Base-by-base conservation (phyloP, 768 basidiomycete genomes). In the Boletus rubroflammeus region DNA sequence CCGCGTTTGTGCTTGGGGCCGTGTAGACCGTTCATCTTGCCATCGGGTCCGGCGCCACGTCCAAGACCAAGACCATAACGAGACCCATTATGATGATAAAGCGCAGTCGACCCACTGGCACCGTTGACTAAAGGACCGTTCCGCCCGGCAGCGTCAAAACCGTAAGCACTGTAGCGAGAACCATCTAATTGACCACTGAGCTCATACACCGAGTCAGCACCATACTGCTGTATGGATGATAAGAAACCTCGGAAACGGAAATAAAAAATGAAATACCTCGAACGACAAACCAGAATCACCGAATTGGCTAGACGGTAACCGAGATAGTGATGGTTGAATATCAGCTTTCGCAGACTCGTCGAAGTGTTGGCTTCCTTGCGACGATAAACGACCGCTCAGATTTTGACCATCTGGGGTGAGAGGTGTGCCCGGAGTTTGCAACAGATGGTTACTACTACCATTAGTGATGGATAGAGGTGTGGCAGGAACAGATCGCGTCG, bases 1-100 rank as follows among this genome's bases (percentile, higher is more conserved):
- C 92, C 92, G 13, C 94, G 82, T 75, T 95, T 96, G 75, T 95
- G 94, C 74, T 96, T 96, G 48, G 93, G 83, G 41, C 94, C 94
- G 64, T 93, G 90, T 42, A 94, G 69, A 21, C 92, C 91, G 63
- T 91, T 92, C 83, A 93, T 90, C 71, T 93, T 93, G 51, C 82
- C 73, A 59, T 90, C 88, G n/a, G 75, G 75, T 42, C 78, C 76
- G 39, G 73, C 65, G 15, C 76, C 74, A 36, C 89, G 80, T 32
- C 82, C 80, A 47, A 85, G 64, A 34, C 83, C 82, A 32, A 89
- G 70, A 36, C 88, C 89, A 59, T 90, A 92, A 59, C 90, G 85
- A 53, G 88, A 78, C 2, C 83, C 86, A 51, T 86, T 82, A 64
- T 90, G 89, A 48, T 88, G 83, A 65, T 91, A 90, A 32, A 88